Evolutionary conservation across 495 filamentous ascomycete genomes (phyloP).

Genomic region (Neurospora africana): DNA sequence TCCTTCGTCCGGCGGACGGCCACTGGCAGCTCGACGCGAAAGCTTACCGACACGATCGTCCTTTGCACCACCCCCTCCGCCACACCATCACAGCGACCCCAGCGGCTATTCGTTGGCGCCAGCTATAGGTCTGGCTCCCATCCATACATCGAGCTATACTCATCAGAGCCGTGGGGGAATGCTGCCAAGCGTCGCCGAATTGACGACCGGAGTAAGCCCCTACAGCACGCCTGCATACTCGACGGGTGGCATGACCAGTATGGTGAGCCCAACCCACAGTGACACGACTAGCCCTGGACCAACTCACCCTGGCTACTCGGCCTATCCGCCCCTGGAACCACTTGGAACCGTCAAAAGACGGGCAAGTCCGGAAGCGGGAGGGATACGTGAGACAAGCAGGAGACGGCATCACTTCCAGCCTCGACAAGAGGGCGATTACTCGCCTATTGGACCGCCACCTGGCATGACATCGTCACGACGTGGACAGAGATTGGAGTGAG

Average conservation of each 20-base stretch:
- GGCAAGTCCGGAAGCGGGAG: conserved; percentile 27
- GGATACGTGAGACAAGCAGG: conserved; percentile 31
- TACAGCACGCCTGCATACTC: conserved; percentile 45
- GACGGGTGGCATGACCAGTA: conserved; percentile 19
- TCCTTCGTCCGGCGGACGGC: conserved; percentile 10
- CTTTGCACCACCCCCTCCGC: conserved; percentile 13
- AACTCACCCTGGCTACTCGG: conserved; percentile 25
- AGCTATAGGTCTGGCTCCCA: conserved; percentile 35
- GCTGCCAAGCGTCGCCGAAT: conserved; percentile 42
- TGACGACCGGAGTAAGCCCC: conserved; percentile 44
- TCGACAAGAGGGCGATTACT: conserved; percentile 16
- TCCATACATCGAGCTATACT: conserved; percentile 21
- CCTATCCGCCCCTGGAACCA: conserved; percentile 24
- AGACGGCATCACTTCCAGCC: conserved; percentile 29
- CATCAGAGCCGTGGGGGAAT: conserved; percentile 20
- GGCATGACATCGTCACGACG: background rate
- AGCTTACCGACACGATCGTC: conserved; percentile 30
- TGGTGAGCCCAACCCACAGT: conserved; percentile 25
- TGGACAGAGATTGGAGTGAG: background rate
- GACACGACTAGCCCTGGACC: conserved; percentile 34
- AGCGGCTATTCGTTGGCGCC: conserved; percentile 12
- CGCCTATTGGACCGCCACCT: conserved; percentile 4
- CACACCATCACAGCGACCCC: conserved; percentile 5
- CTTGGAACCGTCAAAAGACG: conserved; percentile 24
- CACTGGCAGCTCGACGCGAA: conserved; percentile 34